phyloP scores from a whole-genome alignment of 345 rosid genomes.

The Brassica carinata region DNA sequence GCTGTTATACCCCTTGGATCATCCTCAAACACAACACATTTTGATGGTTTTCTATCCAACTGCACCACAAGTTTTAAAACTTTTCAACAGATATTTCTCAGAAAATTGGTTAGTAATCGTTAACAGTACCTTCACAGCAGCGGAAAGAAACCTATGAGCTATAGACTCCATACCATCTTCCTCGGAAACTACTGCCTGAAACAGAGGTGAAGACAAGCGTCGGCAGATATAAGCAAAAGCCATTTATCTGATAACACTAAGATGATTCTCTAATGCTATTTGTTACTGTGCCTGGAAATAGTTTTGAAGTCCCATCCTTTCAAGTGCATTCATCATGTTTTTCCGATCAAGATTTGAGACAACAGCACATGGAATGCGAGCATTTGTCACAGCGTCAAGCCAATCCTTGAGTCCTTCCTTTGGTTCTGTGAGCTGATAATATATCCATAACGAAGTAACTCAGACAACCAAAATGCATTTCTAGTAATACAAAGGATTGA shows the following conservation, averaged over 20 bases:
- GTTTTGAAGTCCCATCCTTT: conserved; percentile 70
- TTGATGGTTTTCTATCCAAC: conserved; percentile 95
- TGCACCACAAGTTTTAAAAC: conserved; percentile 34
- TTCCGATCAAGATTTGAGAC: conserved; percentile 88
- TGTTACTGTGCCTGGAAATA: conserved; percentile 74
- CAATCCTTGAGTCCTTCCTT: conserved; percentile 79
- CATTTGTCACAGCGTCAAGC: conserved; percentile 83
- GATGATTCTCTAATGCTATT: conserved; percentile 13
- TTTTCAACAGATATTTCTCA: conserved; percentile 5
- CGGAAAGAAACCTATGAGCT: conserved; percentile 91
- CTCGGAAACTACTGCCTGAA: conserved; percentile 83
- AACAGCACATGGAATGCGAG: conserved; percentile 90
- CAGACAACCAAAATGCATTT: neutral
- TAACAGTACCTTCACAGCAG: conserved; percentile 75
- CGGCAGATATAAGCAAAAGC: neutral
- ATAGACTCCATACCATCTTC: conserved; percentile 99
- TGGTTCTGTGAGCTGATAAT: conserved; percentile 64
- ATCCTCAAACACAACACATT: conserved; percentile 94
- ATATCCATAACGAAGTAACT: conserved; percentile 1
- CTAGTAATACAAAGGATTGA: neutral
- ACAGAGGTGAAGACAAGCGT: conserved; percentile 16
- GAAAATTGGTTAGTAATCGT: neutral
- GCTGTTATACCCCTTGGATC: conserved; percentile 91
- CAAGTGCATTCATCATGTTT: conserved; percentile 70
- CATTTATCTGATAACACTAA: neutral